Evolutionary conservation across 352 stramenopile genomes (phyloP).

Genomic region (Phytophthora melonis): DNA sequence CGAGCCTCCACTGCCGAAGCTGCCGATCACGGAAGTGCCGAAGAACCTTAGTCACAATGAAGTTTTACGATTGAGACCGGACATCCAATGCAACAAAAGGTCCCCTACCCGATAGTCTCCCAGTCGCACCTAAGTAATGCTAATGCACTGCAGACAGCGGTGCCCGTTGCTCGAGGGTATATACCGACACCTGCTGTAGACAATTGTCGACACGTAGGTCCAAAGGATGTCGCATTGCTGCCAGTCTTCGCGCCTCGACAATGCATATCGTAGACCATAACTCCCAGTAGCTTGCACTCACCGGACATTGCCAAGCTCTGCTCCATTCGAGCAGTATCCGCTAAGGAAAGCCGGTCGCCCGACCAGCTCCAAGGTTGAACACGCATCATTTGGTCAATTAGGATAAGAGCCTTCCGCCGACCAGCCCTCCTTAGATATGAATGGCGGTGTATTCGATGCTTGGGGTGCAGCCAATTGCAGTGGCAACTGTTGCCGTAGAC

Average conservation of each 20-base stretch:
- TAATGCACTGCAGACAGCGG: not conserved
- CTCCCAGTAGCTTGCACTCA: no score
- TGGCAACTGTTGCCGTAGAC: not conserved
- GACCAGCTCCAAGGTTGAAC: not conserved
- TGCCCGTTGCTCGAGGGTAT: not conserved
- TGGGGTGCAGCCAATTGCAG: not conserved
- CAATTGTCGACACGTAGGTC: not conserved
- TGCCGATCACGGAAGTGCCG: no score
- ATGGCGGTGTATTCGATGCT: no score
- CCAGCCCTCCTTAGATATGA: no score
- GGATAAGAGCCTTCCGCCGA: not conserved
- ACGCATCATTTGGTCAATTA: not conserved
- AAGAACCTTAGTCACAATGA: no score
- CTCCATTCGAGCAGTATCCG: not conserved
- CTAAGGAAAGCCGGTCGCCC: not conserved
- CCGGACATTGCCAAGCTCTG: no score
- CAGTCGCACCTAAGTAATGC: not conserved
- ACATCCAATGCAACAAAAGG: no score
- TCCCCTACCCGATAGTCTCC: not conserved
- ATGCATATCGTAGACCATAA: no score
- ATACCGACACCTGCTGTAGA: not conserved
- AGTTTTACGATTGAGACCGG: no score
- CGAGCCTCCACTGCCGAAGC: no score
- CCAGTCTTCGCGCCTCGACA: not conserved
- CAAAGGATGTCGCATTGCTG: not conserved